Conservation (phyloP, 305 asterid species). For the Fraxinus sp. region DNA sequence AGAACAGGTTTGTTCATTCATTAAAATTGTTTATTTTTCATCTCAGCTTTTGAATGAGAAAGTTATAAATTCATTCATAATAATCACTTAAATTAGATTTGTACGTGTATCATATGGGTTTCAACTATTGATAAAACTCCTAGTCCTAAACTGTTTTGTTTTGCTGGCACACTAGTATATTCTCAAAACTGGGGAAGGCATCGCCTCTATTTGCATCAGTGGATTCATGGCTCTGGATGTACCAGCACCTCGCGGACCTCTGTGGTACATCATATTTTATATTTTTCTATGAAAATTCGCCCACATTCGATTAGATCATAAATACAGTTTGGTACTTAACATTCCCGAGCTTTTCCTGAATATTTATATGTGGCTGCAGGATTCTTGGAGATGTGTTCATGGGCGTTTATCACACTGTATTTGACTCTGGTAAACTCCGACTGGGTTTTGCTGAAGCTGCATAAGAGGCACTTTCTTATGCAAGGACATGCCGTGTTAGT, state of each 20-base stretch:
- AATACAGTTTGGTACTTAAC: neutral
- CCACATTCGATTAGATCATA: neutral
- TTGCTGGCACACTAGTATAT: constrained; percentile 36
- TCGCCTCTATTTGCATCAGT: constrained; percentile 41
- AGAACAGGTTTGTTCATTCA: constrained; percentile 58
- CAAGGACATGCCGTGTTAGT: neutral
- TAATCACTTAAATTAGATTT: neutral
- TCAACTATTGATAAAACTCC: neutral
- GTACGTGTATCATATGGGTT: neutral
- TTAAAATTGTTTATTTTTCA: neutral
- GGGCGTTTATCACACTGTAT: constrained; percentile 90
- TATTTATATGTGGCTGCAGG: constrained; percentile 45
- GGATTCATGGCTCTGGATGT: constrained; percentile 52
- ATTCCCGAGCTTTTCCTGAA: neutral
- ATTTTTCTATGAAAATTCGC: neutral
- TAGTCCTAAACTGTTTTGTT: neutral
- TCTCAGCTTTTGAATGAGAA: neutral
- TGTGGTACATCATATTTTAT: constrained; percentile 37
- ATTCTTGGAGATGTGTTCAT: constrained; percentile 93
- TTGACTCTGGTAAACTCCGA: constrained; percentile 75
- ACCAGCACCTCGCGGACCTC: constrained; percentile 53
- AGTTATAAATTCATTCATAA: neutral
- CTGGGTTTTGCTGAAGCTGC: constrained; percentile 86
- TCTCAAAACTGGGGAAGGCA: constrained; percentile 41
- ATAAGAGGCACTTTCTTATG: constrained; percentile 22